phyloP scores from a whole-genome alignment of 345 rosid species.

The Psidium friedrichsthalianum region DNA sequence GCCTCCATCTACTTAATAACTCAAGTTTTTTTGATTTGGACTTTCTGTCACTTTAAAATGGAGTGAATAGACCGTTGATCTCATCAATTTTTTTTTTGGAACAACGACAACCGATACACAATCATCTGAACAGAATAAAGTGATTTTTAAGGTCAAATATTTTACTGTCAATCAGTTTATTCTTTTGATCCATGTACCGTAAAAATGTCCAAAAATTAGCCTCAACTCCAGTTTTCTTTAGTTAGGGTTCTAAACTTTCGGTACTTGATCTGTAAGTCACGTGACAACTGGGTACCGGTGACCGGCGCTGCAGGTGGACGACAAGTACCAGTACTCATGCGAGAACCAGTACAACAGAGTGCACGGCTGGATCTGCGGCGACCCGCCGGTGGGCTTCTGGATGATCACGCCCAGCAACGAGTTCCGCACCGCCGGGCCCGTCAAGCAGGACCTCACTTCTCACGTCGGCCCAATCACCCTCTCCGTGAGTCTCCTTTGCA shows the following conservation, averaged over 20 bases:
- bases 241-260: not conserved
- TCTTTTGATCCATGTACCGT: not conserved
- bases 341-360: slow-evolving; percentile 48
- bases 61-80: not conserved
- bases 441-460: slow-evolving; percentile 80
- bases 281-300: not conserved
- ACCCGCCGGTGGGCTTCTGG: slow-evolving; percentile 68
- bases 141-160: not conserved
- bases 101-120: not conserved
- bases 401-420: slow-evolving; percentile 76
- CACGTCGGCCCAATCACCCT: slow-evolving; percentile 68
- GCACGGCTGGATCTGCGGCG: slow-evolving; percentile 68
- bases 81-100: too few species aligned
- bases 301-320: slow-evolving; percentile 62
- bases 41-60: not conserved
- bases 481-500: slow-evolving; percentile 23
- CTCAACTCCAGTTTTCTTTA: not conserved
- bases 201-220: not conserved
- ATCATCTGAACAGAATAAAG: not conserved
- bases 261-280: not conserved
- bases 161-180: not conserved
- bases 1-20: not conserved
- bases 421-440: slow-evolving; percentile 56
- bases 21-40: rapidly evolving
- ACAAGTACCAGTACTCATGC: slow-evolving; percentile 67